Conservation (phyloP, 345 rosid species). For the Excoecaria cochinchinensis region DNA sequence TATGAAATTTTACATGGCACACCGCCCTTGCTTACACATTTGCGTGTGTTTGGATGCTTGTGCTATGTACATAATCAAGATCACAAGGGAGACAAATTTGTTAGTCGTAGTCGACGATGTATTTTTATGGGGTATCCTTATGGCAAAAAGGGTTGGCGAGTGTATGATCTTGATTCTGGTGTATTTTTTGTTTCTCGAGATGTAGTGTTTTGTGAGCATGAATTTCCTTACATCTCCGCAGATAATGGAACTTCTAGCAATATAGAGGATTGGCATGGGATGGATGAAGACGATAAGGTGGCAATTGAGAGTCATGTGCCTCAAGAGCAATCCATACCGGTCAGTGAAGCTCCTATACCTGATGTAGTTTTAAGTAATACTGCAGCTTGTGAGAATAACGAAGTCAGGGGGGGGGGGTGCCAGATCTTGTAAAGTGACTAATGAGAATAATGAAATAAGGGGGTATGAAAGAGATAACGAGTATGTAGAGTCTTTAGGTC, state of each 20-base stretch:
- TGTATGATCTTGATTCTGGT: conserved; percentile 1
- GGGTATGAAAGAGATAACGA: no score
- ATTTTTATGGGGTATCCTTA: neutral
- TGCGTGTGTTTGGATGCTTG: neutral
- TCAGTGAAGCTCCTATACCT: no score
- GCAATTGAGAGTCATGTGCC: neutral
- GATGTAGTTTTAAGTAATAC: no score
- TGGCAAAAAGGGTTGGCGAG: conserved; percentile 1
- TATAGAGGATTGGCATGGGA: neutral
- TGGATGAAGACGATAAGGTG: neutral
- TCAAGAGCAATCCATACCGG: no score
- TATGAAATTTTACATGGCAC: neutral
- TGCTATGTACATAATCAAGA: neutral
- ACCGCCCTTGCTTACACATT: neutral
- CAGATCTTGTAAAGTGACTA: no score
- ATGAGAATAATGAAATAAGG: no score
- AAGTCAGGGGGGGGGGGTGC: no score
- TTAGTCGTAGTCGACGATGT: neutral
- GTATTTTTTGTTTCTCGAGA: neutral
- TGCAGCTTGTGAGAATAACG: no score
- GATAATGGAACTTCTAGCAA: neutral
- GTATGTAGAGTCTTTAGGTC: no score
- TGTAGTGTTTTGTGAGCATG: neutral
- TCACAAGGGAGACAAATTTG: neutral
- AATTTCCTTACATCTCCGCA: neutral